Evolutionary conservation across 2,329 filamentous ascomycete species (phyloP).

Genomic region (Rhynchosporium graminicola): DNA sequence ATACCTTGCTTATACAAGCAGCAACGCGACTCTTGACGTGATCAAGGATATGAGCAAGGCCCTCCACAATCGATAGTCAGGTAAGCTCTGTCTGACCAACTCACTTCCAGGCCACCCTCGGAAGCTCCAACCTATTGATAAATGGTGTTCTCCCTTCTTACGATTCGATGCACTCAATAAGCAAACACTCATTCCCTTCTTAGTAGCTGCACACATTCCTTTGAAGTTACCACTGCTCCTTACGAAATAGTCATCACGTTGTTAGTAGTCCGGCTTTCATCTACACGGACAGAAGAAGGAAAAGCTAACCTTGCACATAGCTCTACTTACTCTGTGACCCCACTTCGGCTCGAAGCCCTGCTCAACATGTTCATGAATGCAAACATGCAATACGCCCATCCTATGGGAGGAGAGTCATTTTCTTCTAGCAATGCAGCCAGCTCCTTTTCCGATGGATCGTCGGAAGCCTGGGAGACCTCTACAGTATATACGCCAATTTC

Average conservation of each 20-base stretch:
- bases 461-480: constrained; percentile 18
- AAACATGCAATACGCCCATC: constrained; percentile 11
- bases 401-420: constrained; percentile 16
- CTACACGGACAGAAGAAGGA: not conserved
- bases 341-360: not conserved
- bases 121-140: constrained; percentile 13
- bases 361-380: constrained; percentile 28
- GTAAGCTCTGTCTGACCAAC: constrained; percentile 31
- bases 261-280: constrained; percentile 8
- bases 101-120: constrained; percentile 20
- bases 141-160: constrained; percentile 16
- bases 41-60: not conserved
- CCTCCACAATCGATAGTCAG: constrained; percentile 29
- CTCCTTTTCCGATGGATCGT: constrained; percentile 18
- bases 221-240: constrained; percentile 17
- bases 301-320: constrained; percentile 9
- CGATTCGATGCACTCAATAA: constrained; percentile 9
- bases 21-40: constrained; percentile 27
- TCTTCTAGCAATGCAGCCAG: constrained; percentile 16
- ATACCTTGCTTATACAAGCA: constrained; percentile 24
- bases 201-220: constrained; percentile 25
- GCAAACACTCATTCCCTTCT: constrained; percentile 27
- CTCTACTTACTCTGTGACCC: not conserved
- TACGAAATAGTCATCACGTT: constrained; percentile 13
- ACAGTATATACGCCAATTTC: constrained; percentile 15